Evolutionary conservation across 768 basidiomycete genomes (phyloP).

Genomic region (Mycena rosella): DNA sequence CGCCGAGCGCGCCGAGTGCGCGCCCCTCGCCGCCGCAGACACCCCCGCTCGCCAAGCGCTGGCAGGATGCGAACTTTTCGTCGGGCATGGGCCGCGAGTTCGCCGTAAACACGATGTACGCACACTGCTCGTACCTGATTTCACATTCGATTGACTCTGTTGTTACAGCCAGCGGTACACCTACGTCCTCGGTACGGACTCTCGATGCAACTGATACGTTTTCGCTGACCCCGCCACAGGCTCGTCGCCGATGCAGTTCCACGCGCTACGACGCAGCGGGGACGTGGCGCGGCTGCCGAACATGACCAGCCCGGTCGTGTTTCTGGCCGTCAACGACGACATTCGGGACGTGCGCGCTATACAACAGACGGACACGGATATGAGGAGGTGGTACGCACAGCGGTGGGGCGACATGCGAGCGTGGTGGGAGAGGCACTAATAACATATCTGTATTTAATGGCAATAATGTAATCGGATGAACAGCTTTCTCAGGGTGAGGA

Average conservation of each 20-base stretch:
- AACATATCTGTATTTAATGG: constrained; percentile 1
- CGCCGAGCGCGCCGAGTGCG: not conserved
- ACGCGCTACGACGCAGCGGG: not conserved
- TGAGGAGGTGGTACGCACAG: constrained; percentile 25
- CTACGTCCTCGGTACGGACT: constrained; percentile 28
- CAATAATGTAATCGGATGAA: constrained; percentile 5
- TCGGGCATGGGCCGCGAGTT: constrained; percentile 19
- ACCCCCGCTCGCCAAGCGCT: constrained; percentile 14
- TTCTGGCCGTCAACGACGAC: constrained; percentile 35
- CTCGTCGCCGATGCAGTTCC: not conserved
- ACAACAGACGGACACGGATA: not conserved
- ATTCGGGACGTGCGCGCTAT: not conserved
- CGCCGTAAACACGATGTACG: constrained; percentile 28
- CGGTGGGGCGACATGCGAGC: constrained; percentile 28
- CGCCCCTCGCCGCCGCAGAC: not conserved
- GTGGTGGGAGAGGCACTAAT: constrained; percentile 34
- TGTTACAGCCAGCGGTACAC: constrained; percentile 31
- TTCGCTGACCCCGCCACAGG: constrained; percentile 9
- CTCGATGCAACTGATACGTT: not conserved
- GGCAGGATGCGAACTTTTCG: constrained; percentile 26
- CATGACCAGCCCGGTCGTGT: constrained; percentile 19
- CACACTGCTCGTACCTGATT: not conserved
- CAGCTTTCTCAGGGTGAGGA: too few relatives aligned
- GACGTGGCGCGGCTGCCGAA: constrained; percentile 18
- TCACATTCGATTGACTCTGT: not conserved